A percentile compares a stretch with the other conserved stretches of the same genome.
Conservation (phyloP, 2,329 filamentous ascomycete species). For the Pyricularia sp. region DNA sequence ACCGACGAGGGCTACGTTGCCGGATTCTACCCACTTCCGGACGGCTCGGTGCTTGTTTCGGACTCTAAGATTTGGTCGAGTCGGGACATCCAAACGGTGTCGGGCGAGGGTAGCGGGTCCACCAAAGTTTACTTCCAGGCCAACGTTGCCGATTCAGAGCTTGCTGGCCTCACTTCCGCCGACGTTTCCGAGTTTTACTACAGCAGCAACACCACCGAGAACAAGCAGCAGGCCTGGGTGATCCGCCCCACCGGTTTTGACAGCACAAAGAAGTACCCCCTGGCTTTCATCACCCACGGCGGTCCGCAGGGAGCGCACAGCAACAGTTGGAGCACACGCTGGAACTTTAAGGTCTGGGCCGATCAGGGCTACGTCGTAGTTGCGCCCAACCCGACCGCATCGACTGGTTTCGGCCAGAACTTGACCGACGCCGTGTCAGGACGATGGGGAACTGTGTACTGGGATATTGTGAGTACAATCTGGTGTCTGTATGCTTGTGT, state of each 20-base stretch:
- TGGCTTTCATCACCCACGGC: slow-evolving; percentile 40
- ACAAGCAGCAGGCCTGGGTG: slow-evolving; percentile 19
- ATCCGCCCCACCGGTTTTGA: slow-evolving; percentile 19
- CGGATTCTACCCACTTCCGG: slow-evolving; percentile 16
- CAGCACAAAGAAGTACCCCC: slow-evolving; percentile 31
- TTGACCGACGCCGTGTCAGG: slow-evolving; percentile 37
- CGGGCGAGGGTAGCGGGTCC: slow-evolving; percentile 12
- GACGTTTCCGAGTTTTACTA: slow-evolving; percentile 22
- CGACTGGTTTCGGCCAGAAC: slow-evolving; percentile 38
- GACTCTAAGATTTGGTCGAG: slow-evolving; percentile 22
- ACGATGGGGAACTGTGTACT: slow-evolving; percentile 39
- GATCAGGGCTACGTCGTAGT: slow-evolving; percentile 44
- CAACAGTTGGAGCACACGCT: slow-evolving; percentile 37
- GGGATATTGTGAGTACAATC: slow-evolving; percentile 27
- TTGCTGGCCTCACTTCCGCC: slow-evolving; percentile 17
- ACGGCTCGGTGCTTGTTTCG: slow-evolving; percentile 17
- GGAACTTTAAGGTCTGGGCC: slow-evolving; percentile 41
- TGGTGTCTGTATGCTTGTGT: background rate
- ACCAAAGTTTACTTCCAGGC: slow-evolving; percentile 20
- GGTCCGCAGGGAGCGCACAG: slow-evolving; percentile 39
- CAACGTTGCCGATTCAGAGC: slow-evolving; percentile 20
- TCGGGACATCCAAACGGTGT: slow-evolving; percentile 19
- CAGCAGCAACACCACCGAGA: slow-evolving; percentile 14
- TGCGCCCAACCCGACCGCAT: slow-evolving; percentile 40
- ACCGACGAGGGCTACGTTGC: slow-evolving; percentile 18